Conservation (phyloP, 1,284 basidiomycete species). For the Marasmius sp. region DNA sequence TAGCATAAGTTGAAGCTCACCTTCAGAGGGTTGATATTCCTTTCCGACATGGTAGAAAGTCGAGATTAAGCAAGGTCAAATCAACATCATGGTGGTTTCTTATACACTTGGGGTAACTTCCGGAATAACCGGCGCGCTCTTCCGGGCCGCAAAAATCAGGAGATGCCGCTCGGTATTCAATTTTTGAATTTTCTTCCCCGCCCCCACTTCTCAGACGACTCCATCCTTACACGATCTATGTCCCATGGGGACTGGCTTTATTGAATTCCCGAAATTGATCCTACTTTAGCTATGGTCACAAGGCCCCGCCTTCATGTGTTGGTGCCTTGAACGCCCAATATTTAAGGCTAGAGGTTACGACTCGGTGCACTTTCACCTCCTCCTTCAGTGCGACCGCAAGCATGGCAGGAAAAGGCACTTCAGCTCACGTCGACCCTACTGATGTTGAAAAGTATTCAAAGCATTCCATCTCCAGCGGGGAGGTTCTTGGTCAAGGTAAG, state of each 20-base stretch:
- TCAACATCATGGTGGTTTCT: conserved; percentile 13
- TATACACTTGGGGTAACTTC: neutral
- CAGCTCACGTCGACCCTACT: neutral
- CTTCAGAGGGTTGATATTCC: conserved; percentile 33
- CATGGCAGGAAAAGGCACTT: neutral
- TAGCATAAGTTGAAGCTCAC: conserved; percentile 6
- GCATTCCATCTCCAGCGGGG: conserved; percentile 4
- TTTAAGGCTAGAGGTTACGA: too few species aligned
- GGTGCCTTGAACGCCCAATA: too few species aligned
- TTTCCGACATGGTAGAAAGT: conserved; percentile 29
- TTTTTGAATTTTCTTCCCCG: too few species aligned
- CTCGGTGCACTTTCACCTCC: neutral
- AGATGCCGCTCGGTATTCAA: too few species aligned
- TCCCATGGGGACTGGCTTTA: too few species aligned
- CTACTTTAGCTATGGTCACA: too few species aligned
- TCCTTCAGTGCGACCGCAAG: neutral
- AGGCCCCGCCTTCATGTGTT: too few species aligned
- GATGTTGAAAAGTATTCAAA: neutral
- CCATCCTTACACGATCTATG: too few species aligned
- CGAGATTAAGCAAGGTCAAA: neutral
- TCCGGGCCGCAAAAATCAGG: too few species aligned
- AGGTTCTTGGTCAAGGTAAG: neutral
- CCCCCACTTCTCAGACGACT: too few species aligned
- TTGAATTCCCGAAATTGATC: too few species aligned
- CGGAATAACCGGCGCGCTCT: too few species aligned